Percentiles rank a stretch among this genome's conserved stretches.
phyloP scores from a whole-genome alignment of 2,329 filamentous ascomycete genomes.

The Trichoderma simmonsii region DNA sequence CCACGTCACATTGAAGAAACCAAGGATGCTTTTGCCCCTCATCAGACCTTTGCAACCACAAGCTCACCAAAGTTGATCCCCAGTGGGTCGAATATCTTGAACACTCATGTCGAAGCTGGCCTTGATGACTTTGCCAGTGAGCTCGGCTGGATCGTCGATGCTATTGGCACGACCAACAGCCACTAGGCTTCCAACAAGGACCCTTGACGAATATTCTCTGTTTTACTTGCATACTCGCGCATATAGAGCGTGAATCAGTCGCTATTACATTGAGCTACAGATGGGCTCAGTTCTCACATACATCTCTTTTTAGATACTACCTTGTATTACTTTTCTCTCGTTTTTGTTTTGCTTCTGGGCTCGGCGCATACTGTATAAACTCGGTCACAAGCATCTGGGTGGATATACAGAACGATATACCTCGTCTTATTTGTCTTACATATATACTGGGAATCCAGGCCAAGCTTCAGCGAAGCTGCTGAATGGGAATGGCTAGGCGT shows the following conservation, averaged over 20 bases:
- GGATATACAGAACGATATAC: background rate
- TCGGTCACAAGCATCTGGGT: background rate
- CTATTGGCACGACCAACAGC: slow-evolving; percentile 37
- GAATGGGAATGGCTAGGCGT: background rate
- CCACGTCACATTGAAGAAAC: slow-evolving; percentile 33
- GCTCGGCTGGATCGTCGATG: slow-evolving; percentile 51
- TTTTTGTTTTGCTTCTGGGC: background rate
- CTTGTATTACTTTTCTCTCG: background rate
- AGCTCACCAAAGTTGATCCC: slow-evolving; percentile 29
- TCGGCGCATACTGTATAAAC: background rate
- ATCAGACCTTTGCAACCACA: slow-evolving; percentile 24
- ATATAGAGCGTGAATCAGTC: background rate
- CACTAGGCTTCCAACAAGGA: background rate
- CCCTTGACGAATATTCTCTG: background rate
- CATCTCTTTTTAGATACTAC: background rate
- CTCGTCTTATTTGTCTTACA: background rate
- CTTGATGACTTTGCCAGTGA: slow-evolving; percentile 44
- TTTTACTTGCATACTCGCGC: background rate
- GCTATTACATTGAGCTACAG: background rate
- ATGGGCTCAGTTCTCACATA: background rate
- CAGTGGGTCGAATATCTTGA: slow-evolving; percentile 30
- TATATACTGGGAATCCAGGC: background rate
- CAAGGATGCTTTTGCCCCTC: slow-evolving; percentile 23
- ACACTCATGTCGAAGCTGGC: slow-evolving; percentile 35
- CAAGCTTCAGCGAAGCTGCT: background rate